A percentile compares a stretch with the other conserved stretches of the same genome.
Evolutionary conservation across 257 asterid genomes (phyloP).

Genomic region (Verbascum thapsus): DNA sequence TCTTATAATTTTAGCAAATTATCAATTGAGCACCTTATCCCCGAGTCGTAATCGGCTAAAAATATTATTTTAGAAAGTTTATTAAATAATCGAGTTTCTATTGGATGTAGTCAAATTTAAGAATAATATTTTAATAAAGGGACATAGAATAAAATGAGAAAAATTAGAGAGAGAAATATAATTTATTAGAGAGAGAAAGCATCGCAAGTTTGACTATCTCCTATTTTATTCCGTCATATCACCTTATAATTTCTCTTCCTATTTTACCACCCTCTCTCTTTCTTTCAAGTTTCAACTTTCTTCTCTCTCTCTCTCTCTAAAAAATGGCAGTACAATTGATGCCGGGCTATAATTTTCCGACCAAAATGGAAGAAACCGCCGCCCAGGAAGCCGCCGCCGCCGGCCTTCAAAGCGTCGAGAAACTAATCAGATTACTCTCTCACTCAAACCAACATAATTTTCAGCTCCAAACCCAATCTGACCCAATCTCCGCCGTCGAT

Average conservation of each 20-base stretch:
- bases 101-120: too few relatives aligned
- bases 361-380: constrained; percentile 56
- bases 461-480: not conserved
- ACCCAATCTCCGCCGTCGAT: constrained; percentile 29
- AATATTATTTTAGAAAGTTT: too few relatives aligned
- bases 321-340: constrained; percentile 58
- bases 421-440: constrained; percentile 51
- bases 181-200: constrained; percentile 32
- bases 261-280: constrained; percentile 31
- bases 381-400: constrained; percentile 66
- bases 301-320: constrained; percentile 24
- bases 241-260: constrained; percentile 9
- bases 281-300: constrained; percentile 22
- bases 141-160: too few relatives aligned
- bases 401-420: constrained; percentile 60
- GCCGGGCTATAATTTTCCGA: constrained; percentile 37
- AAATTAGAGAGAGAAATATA: too few relatives aligned
- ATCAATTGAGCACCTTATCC: too few relatives aligned
- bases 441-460: constrained; percentile 33
- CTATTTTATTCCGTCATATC: not conserved
- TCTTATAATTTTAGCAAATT: too few relatives aligned
- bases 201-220: constrained; percentile 43
- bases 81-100: too few relatives aligned
- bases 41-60: too few relatives aligned
- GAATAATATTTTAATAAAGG: too few relatives aligned